These are phyloP conservation scores for Monosporozyma aerobia DNA, from an alignment of 805 yeast species.

Conservation along the genomic window DNA sequence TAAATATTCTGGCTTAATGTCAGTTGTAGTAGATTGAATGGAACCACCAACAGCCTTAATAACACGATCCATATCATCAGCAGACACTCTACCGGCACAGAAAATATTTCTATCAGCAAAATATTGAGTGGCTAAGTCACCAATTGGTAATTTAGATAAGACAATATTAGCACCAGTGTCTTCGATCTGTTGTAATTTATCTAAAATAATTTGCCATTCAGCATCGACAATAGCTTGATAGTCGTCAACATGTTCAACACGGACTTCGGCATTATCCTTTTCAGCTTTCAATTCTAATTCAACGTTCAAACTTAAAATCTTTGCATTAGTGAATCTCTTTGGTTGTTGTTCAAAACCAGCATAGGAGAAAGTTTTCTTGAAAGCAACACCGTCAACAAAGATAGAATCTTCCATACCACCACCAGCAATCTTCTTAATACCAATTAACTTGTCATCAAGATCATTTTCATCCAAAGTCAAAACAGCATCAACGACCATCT, in stretches of 20 bases:
- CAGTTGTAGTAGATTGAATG: slow-evolving; percentile 69
- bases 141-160: slow-evolving; percentile 89
- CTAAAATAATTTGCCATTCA: slow-evolving; percentile 92
- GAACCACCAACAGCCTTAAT: slow-evolving; percentile 90
- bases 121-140: slow-evolving; percentile 97
- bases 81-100: slow-evolving; percentile 91
- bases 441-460: slow-evolving; percentile 82
- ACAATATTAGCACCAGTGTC: slow-evolving; percentile 87
- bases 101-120: slow-evolving; percentile 94
- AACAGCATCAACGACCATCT: slow-evolving; percentile 96
- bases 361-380: slow-evolving; percentile 92
- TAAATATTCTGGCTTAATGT: slow-evolving; percentile 57
- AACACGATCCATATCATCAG: slow-evolving; percentile 88
- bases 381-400: slow-evolving; percentile 90
- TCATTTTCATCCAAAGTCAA: slow-evolving; percentile 75
- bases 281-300: slow-evolving; percentile 96
- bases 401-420: slow-evolving; percentile 92
- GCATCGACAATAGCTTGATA: slow-evolving; percentile 97
- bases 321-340: slow-evolving; percentile 69
- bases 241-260: slow-evolving; percentile 87
- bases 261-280: slow-evolving; percentile 96
- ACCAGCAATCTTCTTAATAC: slow-evolving; percentile 90
- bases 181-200: slow-evolving; percentile 75
- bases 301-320: slow-evolving; percentile 74
- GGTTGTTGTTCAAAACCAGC: slow-evolving; percentile 99